Base-by-base conservation (phyloP, 2,329 filamentous ascomycete species). In the Diplodia mutila region DNA sequence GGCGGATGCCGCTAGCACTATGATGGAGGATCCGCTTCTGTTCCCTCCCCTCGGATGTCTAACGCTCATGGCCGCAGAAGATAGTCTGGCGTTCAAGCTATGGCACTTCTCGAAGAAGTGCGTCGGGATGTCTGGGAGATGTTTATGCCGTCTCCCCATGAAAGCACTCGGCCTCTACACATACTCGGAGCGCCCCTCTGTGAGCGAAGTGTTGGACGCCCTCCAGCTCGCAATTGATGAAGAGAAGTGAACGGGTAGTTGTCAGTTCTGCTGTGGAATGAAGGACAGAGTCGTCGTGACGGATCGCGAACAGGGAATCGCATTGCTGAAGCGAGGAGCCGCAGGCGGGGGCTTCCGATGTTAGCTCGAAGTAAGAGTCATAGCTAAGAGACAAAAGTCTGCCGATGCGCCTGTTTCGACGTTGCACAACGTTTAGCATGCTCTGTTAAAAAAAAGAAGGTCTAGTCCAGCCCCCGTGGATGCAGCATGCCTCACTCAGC, bases 91-190 rank as follows among this genome's bases (percentile, higher is more conserved):
- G 14, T 67, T 69, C 2, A 73, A 74, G 46, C 70, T 82, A 2
- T 76, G 74, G 72, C 57, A 59, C 1, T 69, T 81, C 11, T 73
- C 80, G 7, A 69, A 75, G 67, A 71, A 72, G 18, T 79, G 77
- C 16, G 14, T 21, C 57, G 72, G 72, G 0, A 61, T 73, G 32
- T 74, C 72, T 27, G 72, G 70, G 5, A 69, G 74, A 16, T 70
- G 68, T 4, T 63, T 75, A 1, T 69, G 70, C 23, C 66, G 69
- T 7, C 55, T 73, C 6, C 70, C 73, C 4, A 67, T 68, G 8
- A 63, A 72, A 7, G 72, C 73, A 11, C 34, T 70, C 8, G 71
- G 67, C 2, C 61, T 71, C 34, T 69, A 73, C 57, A 71, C 69
- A 0, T 65, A 69, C 23, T 67, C 70, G 21, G 69, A 72, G 23